Evolutionary conservation across 2,329 filamentous ascomycete species (phyloP).

Genomic region (Beauveria varroae): DNA sequence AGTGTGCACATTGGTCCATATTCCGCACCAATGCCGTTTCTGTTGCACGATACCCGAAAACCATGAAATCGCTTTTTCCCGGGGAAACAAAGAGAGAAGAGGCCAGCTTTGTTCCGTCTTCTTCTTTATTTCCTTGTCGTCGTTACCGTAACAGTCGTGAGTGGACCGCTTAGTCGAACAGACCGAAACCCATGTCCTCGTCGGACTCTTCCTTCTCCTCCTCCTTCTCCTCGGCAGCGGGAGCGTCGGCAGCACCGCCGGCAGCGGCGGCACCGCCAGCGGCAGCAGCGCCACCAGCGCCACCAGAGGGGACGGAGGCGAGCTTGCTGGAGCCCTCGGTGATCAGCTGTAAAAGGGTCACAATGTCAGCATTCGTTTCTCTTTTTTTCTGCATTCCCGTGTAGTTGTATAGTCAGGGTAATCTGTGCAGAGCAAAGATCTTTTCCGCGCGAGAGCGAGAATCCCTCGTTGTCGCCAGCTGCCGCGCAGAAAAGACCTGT

Average conservation of each 20-base stretch:
- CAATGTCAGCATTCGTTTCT: conserved; percentile 15
- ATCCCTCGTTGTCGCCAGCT: not conserved
- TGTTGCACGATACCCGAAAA: conserved; percentile 20
- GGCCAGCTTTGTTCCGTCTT: not conserved
- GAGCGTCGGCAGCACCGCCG: conserved; percentile 52
- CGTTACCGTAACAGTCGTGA: conserved; percentile 21
- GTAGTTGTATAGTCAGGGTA: not conserved
- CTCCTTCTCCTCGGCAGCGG: conserved; percentile 47
- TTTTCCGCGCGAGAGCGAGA: not conserved
- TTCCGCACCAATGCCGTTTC: not conserved
- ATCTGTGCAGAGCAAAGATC: not conserved
- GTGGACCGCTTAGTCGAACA: conserved; percentile 57
- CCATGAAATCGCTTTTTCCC: conserved; percentile 25
- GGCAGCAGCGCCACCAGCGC: conserved; percentile 64
- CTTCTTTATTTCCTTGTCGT: conserved; percentile 19
- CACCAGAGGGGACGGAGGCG: conserved; percentile 92
- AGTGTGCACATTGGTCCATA: conserved; percentile 1
- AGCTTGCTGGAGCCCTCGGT: conserved; percentile 85
- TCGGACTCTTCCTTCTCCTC: conserved; percentile 59
- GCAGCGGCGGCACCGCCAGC: conserved; percentile 61
- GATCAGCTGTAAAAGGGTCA: conserved; percentile 61
- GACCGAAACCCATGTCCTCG: conserved; percentile 72
- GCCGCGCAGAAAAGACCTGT: not conserved
- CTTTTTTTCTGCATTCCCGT: not conserved
- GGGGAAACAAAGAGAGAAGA: conserved; percentile 16